Conservation (phyloP, 2,329 filamentous ascomycete species). For the Aspergillus novofumigatus region DNA sequence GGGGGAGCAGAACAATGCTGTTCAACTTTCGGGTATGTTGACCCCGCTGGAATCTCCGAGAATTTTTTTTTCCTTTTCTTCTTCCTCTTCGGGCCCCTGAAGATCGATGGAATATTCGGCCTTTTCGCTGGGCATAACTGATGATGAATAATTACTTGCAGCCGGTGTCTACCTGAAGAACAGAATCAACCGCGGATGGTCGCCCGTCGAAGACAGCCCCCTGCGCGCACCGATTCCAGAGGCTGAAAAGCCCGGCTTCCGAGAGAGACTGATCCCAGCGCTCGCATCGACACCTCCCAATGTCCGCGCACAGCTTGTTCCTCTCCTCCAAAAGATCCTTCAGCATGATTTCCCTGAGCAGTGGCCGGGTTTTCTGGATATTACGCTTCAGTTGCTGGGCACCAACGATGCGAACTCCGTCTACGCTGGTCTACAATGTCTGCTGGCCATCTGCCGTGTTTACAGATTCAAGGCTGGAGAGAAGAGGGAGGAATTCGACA, state of each 20-base stretch:
- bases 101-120: constrained; percentile 16
- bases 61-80: constrained; percentile 12
- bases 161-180: constrained; percentile 98
- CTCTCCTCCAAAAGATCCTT: constrained; percentile 91
- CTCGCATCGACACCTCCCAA: constrained; percentile 74
- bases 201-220: constrained; percentile 68
- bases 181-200: constrained; percentile 89
- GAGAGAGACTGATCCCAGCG: constrained; percentile 82
- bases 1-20: constrained; percentile 76
- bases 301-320: constrained; percentile 88
- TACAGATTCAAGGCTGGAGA: constrained; percentile 91
- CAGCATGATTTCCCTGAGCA: constrained; percentile 90
- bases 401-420: constrained; percentile 82
- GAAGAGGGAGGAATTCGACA: constrained; percentile 81
- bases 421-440: constrained; percentile 87
- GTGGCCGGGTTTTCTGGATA: constrained; percentile 93
- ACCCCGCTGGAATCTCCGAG: constrained; percentile 4
- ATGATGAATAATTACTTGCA: constrained; percentile 36
- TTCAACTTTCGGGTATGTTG: constrained; percentile 80
- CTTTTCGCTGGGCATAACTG: constrained; percentile 10
- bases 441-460: constrained; percentile 89
- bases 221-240: constrained; percentile 75
- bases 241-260: constrained; percentile 80
- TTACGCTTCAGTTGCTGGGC: constrained; percentile 82
- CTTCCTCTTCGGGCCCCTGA: neutral